phyloP scores from a whole-genome alignment of 2,329 filamentous ascomycete genomes.

The Chrysosporium keratinophilum region DNA sequence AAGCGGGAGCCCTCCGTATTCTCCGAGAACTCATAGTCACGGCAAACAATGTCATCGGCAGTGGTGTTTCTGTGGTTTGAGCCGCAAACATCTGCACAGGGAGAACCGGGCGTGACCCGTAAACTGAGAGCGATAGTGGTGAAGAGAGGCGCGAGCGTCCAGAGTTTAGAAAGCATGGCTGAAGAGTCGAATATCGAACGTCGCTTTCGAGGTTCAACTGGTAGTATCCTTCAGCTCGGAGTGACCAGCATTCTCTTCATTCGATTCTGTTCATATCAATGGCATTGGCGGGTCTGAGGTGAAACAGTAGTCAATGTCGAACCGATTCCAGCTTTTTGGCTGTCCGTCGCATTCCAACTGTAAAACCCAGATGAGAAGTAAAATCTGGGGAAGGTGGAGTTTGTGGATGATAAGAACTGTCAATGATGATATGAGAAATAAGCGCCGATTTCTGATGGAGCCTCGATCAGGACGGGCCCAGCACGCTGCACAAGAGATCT shows the following conservation, averaged over 20 bases:
- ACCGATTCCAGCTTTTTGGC: too few relatives aligned
- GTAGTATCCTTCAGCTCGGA: neutral
- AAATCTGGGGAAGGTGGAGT: too few relatives aligned
- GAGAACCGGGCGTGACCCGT: conserved; percentile 28
- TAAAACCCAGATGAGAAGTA: too few relatives aligned
- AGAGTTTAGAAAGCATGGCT: conserved; percentile 15
- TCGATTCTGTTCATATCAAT: too few relatives aligned
- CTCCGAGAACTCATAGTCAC: conserved; percentile 30
- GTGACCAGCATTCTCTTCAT: neutral
- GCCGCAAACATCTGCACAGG: conserved; percentile 29
- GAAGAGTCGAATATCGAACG: neutral
- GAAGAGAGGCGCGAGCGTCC: conserved; percentile 18
- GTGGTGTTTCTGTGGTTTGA: conserved; percentile 29
- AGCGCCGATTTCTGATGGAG: too few relatives aligned
- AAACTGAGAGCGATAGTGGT: conserved; percentile 20
- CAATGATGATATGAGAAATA: too few relatives aligned
- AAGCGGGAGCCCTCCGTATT: conserved; percentile 29
- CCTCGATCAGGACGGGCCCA: too few relatives aligned
- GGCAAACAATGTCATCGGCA: conserved; percentile 33
- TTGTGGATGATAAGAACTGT: too few relatives aligned
- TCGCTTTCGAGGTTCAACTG: neutral
- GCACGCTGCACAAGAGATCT: too few relatives aligned
- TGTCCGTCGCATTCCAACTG: too few relatives aligned
- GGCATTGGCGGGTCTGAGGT: too few relatives aligned
- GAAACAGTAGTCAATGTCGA: too few relatives aligned